phyloP scores from a whole-genome alignment of 352 stramenopile species.

The Pythium aphanidermatum region DNA sequence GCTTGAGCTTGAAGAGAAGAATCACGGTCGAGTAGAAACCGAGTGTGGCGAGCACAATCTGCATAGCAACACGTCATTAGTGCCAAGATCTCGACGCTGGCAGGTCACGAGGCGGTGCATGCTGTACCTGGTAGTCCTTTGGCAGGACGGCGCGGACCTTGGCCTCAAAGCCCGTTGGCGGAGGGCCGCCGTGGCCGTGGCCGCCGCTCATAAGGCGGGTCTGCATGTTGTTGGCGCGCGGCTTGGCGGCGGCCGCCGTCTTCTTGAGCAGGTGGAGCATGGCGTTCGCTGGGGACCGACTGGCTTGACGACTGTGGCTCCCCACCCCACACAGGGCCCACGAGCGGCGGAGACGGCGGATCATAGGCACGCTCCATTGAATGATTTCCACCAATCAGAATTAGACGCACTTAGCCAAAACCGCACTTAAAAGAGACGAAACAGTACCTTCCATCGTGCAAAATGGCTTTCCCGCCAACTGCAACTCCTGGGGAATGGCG shows the following conservation, averaged over 20 bases:
- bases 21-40: constrained; percentile 77
- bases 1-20: constrained; percentile 82
- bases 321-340: not conserved
- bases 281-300: constrained; percentile 5
- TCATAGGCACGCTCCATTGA: constrained; percentile 9
- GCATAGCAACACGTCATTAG: not conserved
- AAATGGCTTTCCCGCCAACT: constrained; percentile 4
- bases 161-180: constrained; percentile 71
- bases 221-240: constrained; percentile 39
- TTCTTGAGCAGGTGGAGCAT: constrained; percentile 82
- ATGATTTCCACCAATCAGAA: constrained; percentile 16
- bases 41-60: constrained; percentile 83
- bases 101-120: not conserved
- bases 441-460: constrained; percentile 2
- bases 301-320: constrained; percentile 1
- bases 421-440: constrained; percentile 14
- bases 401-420: not conserved
- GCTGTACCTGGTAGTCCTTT: constrained; percentile 78
- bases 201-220: constrained; percentile 67
- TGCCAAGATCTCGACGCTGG: not conserved
- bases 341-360: not conserved
- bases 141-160: constrained; percentile 81
- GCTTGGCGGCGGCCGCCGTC: constrained; percentile 43
- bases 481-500: constrained; percentile 1
- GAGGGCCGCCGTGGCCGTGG: constrained; percentile 49